A percentile compares a stretch with the other conserved stretches of the same genome.
These are phyloP conservation scores for Thyridium curvatum DNA, from an alignment of 2,329 filamentous ascomycete species.

Conservation along the genomic window DNA sequence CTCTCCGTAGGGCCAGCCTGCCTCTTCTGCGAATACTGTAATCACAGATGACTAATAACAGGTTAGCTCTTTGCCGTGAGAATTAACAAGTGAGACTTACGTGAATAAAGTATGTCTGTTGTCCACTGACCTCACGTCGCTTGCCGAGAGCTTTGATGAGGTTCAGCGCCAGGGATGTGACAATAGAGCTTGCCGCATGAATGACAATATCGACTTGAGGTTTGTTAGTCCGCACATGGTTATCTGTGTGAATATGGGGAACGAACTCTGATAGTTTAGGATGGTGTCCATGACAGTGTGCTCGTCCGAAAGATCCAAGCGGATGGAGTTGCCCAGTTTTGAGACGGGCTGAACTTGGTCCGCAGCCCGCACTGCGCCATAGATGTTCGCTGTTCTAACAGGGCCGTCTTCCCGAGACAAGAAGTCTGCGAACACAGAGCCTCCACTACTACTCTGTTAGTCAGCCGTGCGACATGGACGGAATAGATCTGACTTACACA, in stretches of 20 bases:
- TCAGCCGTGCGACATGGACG: no score
- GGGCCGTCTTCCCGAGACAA: constrained; percentile 11
- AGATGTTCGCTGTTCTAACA: constrained; percentile 16
- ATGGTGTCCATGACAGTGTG: constrained; percentile 12
- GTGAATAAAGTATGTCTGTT: constrained; percentile 24
- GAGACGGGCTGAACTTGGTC: no score
- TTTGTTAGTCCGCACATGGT: no score
- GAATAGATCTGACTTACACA: constrained; percentile 13
- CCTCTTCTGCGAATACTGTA: constrained; percentile 16
- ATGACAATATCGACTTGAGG: no score
- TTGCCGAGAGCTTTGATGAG: constrained; percentile 25
- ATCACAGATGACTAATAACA: constrained; percentile 20
- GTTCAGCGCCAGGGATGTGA: constrained; percentile 14
- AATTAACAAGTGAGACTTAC: constrained; percentile 17
- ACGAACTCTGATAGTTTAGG: constrained; percentile 17
- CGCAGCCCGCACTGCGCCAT: constrained; percentile 18
- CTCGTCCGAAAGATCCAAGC: constrained; percentile 23
- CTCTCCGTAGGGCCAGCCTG: constrained; percentile 22
- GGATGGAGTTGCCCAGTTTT: constrained; percentile 24
- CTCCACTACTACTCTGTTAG: constrained; percentile 18
- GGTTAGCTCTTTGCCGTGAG: no score
- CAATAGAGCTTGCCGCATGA: constrained; percentile 23
- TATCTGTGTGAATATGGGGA: no score
- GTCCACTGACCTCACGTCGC: constrained; percentile 15
- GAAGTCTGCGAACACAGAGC: constrained; percentile 26